These are phyloP conservation scores for Fusarium caatingaense DNA, from an alignment of 2,329 filamentous ascomycete genomes.

Conservation along the genomic window DNA sequence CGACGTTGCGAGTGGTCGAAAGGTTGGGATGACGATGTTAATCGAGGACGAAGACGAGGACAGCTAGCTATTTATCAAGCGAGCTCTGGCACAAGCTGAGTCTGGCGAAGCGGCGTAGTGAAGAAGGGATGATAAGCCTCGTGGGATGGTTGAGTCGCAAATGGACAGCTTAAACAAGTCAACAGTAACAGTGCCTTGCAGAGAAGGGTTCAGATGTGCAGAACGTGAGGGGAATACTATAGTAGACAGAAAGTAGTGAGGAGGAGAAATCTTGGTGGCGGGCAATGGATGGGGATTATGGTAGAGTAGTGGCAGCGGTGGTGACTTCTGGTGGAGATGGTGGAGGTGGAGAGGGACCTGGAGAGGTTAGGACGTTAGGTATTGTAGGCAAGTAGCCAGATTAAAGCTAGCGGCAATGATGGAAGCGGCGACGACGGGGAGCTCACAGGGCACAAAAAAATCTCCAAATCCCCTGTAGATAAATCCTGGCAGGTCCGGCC, in stretches of 20 bases:
- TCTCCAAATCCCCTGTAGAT: conserved; percentile 21
- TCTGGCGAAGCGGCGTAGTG: conserved; percentile 8
- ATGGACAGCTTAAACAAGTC: conserved; percentile 2
- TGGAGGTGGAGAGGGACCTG: conserved; percentile 41
- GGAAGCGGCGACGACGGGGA: conserved; percentile 34
- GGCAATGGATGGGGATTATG: conserved; percentile 25
- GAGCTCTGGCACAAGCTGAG: conserved; percentile 46
- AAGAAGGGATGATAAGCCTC: conserved; percentile 31
- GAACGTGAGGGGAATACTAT: conserved; percentile 27
- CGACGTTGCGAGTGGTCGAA: conserved; percentile 16
- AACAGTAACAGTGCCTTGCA: conserved; percentile 31
- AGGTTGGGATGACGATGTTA: conserved; percentile 23
- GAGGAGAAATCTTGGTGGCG: conserved; percentile 45
- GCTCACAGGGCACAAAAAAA: conserved; percentile 24
- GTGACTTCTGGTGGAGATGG: conserved; percentile 43
- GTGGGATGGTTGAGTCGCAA: conserved; percentile 12
- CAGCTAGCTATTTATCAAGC: conserved; percentile 44
- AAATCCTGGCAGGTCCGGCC: conserved; percentile 11
- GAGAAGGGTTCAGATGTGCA: conserved; percentile 9
- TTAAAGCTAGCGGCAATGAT: conserved; percentile 44
- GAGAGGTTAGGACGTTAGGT: conserved; percentile 28
- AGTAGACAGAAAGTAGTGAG: conserved; percentile 22
- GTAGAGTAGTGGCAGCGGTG: conserved; percentile 44
- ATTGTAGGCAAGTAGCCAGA: conserved; percentile 17
- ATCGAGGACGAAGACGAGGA: conserved; percentile 32